Evolutionary conservation across 345 rosid genomes (phyloP).

Genomic region (Salix arbutifolia): DNA sequence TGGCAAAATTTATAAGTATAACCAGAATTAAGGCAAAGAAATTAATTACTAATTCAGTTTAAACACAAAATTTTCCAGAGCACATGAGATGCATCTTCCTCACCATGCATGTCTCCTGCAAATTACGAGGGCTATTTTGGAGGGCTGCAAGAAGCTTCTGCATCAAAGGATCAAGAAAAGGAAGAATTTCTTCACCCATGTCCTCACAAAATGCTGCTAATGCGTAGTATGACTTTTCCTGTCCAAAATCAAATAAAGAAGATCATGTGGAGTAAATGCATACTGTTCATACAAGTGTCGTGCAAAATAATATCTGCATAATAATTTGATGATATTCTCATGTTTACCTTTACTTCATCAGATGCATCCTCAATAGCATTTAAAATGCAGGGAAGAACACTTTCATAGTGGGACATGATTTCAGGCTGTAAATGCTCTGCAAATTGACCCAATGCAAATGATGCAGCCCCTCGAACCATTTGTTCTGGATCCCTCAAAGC

Average conservation of each 20-base stretch:
- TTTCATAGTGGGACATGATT: constrained; percentile 71
- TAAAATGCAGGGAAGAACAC: constrained; percentile 86
- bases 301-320: background rate
- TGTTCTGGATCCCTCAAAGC: constrained; percentile 90
- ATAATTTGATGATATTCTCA: background rate
- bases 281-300: background rate
- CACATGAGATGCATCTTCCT: constrained; percentile 9
- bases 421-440: constrained; percentile 99
- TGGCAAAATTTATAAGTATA: background rate
- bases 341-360: constrained; percentile 91
- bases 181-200: constrained; percentile 94
- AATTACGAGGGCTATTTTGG: constrained; percentile 71
- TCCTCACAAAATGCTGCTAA: constrained; percentile 98
- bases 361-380: constrained; percentile 89
- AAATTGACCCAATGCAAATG: constrained; percentile 96
- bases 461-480: constrained; percentile 98
- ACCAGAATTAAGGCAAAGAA: background rate
- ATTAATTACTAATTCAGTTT: background rate
- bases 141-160: constrained; percentile 80
- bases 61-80: background rate
- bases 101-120: constrained; percentile 99
- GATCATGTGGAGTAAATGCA: background rate
- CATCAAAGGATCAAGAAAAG: constrained; percentile 89
- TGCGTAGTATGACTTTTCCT: constrained; percentile 99
- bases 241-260: constrained; percentile 12